Evolutionary conservation across 495 filamentous ascomycete genomes (phyloP), one percentile per base, ranked within the genome.

Genomic region (Aspergillus sclerotioniger): DNA sequence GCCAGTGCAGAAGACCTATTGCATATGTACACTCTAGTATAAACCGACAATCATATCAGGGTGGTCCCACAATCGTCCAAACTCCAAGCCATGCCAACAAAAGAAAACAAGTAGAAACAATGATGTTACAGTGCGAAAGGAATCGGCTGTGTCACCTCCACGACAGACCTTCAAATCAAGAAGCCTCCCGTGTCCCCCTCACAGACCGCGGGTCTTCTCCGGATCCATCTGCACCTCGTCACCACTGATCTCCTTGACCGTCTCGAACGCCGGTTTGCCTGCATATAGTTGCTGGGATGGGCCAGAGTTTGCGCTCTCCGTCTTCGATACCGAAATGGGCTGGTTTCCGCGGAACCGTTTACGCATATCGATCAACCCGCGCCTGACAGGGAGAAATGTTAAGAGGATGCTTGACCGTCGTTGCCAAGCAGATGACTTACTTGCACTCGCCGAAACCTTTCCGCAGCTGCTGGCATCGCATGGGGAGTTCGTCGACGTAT

Each of bases 331-430:
- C 25, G 84, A 80, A 60, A 96, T 80, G 45, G 94, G 92, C 62
- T 89, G 82, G 75, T 98, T 98, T n/a, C 94, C 95, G 44, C 95
- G 83, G 77, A 98, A 98, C 20, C 95, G 87, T 74, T 98, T 98
- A 67, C 95, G 88, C 95, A 98, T 98, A 75, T 98, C 94, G 66
- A 98, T 84, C 86, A 95, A 84, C 51, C 95, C 94, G 54, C 92
- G 88, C 67, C 80, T 82, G 46, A 20, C 3, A 17, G 19, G 19
- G 29, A 15, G 29, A 17, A 39, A 32, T 2, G 16, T 53, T 15
- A 43, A 33, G 28, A 25, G 25, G 1, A 35, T 8, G 35, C 5
- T 20, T 46, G 8, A 32, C 43, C 16, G 35, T 19, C 25, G 25
- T 25, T 25, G 25, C 25, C 25, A 25, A 25, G 25, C 25, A 25